A percentile compares a stretch with the other conserved stretches of the same genome.
These are phyloP conservation scores for Tylopilus sp. DNA, from an alignment of 768 basidiomycete species.

Conservation along the genomic window DNA sequence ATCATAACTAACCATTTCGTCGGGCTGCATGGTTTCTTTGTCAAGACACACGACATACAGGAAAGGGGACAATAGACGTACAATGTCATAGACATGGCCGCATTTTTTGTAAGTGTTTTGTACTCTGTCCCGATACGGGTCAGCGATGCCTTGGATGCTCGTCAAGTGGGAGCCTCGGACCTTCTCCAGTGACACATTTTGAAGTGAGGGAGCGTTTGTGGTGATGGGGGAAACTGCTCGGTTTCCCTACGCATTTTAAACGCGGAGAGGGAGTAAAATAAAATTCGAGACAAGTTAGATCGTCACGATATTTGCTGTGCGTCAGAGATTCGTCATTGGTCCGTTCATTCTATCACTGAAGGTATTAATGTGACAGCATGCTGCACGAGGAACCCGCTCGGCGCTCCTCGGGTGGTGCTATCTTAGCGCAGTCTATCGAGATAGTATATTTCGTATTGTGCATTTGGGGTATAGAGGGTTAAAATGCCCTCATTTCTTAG, in stretches of 20 bases:
- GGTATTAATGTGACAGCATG: slow-evolving; percentile 22
- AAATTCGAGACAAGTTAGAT: slow-evolving; percentile 23
- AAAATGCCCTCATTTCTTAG: slow-evolving; percentile 17
- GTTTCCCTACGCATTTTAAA: slow-evolving; percentile 24
- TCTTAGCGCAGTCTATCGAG: slow-evolving; percentile 19
- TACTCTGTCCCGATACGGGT: slow-evolving; percentile 43
- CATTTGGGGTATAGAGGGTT: slow-evolving; percentile 19
- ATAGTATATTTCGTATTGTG: slow-evolving; percentile 17
- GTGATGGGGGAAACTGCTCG: background rate
- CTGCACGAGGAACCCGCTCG: slow-evolving; percentile 26
- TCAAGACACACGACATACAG: slow-evolving; percentile 9
- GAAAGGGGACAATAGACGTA: slow-evolving; percentile 31
- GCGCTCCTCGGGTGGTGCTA: slow-evolving; percentile 31
- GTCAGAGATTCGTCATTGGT: slow-evolving; percentile 25
- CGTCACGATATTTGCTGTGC: slow-evolving; percentile 20
- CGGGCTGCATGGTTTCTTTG: slow-evolving; percentile 41
- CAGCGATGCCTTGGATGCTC: slow-evolving; percentile 14
- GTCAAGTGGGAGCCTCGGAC: slow-evolving; percentile 36
- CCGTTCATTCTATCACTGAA: slow-evolving; percentile 20
- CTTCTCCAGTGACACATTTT: slow-evolving; percentile 73
- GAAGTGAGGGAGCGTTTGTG: slow-evolving; percentile 15
- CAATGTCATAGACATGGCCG: slow-evolving; percentile 51
- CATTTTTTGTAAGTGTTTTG: slow-evolving; percentile 59
- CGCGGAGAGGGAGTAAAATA: slow-evolving; percentile 10
- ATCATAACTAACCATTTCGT: slow-evolving; percentile 48